These are phyloP conservation scores for Blastocystis sp. DNA, from an alignment of 352 stramenopile species.

Conservation along the genomic window DNA sequence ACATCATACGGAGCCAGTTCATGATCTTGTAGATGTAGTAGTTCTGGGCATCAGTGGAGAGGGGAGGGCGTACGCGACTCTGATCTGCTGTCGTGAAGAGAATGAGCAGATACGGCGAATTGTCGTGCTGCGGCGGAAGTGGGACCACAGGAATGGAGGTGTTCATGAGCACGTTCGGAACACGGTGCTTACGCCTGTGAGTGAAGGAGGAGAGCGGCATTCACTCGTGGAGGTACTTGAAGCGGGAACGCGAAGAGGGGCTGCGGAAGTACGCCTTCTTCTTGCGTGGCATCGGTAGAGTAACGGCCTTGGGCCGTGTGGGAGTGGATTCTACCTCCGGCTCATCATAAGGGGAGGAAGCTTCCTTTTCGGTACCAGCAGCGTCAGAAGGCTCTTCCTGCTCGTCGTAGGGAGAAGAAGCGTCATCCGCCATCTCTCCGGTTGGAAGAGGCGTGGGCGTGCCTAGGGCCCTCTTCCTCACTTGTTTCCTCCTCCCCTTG, in stretches of 20 bases:
- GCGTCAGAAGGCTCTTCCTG: background rate
- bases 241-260: background rate
- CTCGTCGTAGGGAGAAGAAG: too few species aligned
- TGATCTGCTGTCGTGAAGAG: constrained; percentile 37
- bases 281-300: background rate
- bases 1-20: constrained; percentile 42
- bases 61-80: background rate
- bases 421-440: background rate
- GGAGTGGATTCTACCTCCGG: background rate
- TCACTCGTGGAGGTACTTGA: background rate
- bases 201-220: background rate
- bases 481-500: background rate
- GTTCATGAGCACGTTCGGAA: background rate
- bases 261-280: background rate
- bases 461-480: background rate
- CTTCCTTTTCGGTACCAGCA: background rate
- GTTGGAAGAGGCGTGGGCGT: background rate
- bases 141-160: background rate
- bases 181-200: background rate
- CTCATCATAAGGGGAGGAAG: background rate
- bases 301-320: background rate
- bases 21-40: background rate
- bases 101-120: background rate
- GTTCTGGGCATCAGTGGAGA: background rate
- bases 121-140: background rate